Conservation (phyloP, 1,139 yeast species). For the Suhomyces panamericanus region DNA sequence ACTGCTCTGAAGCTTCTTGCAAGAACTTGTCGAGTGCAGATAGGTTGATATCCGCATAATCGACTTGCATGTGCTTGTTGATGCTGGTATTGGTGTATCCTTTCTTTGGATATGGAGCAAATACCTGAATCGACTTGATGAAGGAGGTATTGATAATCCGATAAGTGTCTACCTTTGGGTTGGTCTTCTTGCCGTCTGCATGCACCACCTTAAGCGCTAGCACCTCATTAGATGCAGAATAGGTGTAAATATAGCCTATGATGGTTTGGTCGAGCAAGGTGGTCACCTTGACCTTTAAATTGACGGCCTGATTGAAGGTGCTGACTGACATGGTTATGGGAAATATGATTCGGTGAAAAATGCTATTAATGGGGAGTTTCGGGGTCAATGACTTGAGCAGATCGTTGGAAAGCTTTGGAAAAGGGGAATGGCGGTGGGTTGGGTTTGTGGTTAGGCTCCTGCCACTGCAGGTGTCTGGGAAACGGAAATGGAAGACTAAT, state of each 20-base stretch:
- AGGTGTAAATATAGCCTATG: slow-evolving; percentile 64
- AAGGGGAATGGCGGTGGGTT: too few relatives aligned
- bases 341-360: not conserved
- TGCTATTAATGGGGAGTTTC: not conserved
- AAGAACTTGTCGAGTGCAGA: slow-evolving; percentile 21
- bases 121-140: slow-evolving; percentile 53
- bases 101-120: slow-evolving; percentile 28
- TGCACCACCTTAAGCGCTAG: slow-evolving; percentile 23
- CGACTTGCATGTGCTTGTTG: slow-evolving; percentile 11
- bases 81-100: slow-evolving; percentile 8
- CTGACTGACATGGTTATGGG: slow-evolving; percentile 23
- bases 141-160: slow-evolving; percentile 59
- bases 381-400: not conserved
- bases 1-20: slow-evolving; percentile 16
- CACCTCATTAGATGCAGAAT: slow-evolving; percentile 35
- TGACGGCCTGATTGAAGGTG: slow-evolving; percentile 35
- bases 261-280: slow-evolving; percentile 59
- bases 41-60: slow-evolving; percentile 15
- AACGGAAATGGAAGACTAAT: too few relatives aligned
- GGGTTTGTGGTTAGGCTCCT: too few relatives aligned
- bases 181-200: slow-evolving; percentile 21
- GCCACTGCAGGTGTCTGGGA: too few relatives aligned
- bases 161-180: slow-evolving; percentile 33
- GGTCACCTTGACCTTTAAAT: slow-evolving; percentile 56
- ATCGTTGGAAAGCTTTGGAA: too few relatives aligned